phyloP scores from a whole-genome alignment of 345 rosid species.

The Gossypium mustelinum region DNA sequence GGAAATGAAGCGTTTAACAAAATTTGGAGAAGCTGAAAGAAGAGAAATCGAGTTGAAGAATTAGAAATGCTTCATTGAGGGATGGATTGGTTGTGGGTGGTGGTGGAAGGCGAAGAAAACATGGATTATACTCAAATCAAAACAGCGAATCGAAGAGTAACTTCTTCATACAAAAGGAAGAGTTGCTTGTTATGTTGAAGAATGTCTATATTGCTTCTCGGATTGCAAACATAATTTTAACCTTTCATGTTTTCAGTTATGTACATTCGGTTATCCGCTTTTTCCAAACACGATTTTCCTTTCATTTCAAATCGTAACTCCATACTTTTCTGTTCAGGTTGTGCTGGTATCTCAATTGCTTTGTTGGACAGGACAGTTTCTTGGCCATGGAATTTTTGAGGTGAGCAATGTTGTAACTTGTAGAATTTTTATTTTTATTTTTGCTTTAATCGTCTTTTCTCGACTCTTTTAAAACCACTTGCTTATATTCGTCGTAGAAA shows the following conservation, averaged over 20 bases:
- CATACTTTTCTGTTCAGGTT: slow-evolving; percentile 36
- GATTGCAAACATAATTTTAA: not conserved
- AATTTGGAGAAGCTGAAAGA: no score
- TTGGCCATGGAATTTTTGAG: slow-evolving; percentile 91
- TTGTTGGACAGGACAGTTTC: slow-evolving; percentile 75
- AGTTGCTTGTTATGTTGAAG: not conserved
- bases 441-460: not conserved
- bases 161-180: not conserved
- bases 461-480: not conserved
- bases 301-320: not conserved
- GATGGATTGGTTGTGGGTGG: not conserved
- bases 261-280: not conserved
- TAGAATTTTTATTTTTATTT: not conserved
- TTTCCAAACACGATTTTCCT: not conserved
- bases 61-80: not conserved
- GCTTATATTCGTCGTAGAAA: slow-evolving; percentile 33
- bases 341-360: slow-evolving; percentile 61
- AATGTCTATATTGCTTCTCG: not conserved
- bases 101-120: not conserved
- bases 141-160: not conserved
- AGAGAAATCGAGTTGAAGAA: no score
- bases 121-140: not conserved
- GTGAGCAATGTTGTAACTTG: slow-evolving; percentile 24
- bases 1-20: no score
- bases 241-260: not conserved